Base-by-base conservation (phyloP, 768 basidiomycete genomes). In the Myochromella boudieri region DNA sequence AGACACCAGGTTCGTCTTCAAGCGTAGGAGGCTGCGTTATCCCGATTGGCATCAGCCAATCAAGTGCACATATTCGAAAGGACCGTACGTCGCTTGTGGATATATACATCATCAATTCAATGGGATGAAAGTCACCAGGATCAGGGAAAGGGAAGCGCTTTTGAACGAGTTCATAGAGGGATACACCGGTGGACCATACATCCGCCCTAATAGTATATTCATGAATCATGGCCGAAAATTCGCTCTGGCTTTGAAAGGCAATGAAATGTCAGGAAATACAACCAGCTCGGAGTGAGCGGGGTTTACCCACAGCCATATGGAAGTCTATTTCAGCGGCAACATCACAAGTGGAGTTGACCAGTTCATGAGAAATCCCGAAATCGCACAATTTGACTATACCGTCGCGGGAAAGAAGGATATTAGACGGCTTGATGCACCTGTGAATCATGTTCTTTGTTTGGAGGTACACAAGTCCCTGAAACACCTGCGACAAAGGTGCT, bases 301-400 rank as follows among this genome's bases (percentile, higher is more conserved):
- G 22, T 34, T 27, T 22, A 82, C 95, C 66, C 60, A 97, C 95
- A 55, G 97, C 95, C 95, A 98, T 98, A 68, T 98, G 98, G 55
- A 91, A 88, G 62, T 92, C 92, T 34, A 95, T 98, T 6, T 95
- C 97, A 1, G 95, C 98, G 62, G 97, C 97, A 1, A 97, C 98
- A 44, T 90, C 91, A 11, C 97, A 97, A 52, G 89, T 67, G 41
- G 89, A 92, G 60, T 88, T 83, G 57, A 97, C 84, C 18, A 99
- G 78, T 67, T 97, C 91, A 32, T 95, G 95, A 21, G 95, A 97
- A 15, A 98, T 95, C 25, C 97, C 97, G 61, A 99, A 99, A 68
- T 99, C 97, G 64, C 81, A 85, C 3, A 99, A 76, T 66, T 94
- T 97, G 61, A 98, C 85, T 37, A 92, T 68, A 24, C 97, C 97